Conservation (phyloP, 139 green algal genomes). For the Chlamydomonas schloesseri region DNA sequence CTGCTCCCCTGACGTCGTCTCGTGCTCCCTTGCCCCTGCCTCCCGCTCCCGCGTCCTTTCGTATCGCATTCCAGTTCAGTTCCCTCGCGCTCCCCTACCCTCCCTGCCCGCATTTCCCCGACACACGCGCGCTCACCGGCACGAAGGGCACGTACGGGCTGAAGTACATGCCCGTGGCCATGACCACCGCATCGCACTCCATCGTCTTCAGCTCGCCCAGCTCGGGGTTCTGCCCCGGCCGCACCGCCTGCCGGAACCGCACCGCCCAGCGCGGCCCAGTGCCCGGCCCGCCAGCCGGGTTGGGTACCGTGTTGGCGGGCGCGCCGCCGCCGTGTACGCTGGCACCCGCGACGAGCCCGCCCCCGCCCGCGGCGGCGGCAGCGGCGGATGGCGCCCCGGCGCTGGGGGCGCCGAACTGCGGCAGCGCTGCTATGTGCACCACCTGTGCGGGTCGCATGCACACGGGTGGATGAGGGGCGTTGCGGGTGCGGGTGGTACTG, state of each 20-base stretch:
- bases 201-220: conserved; percentile 25
- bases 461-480: background rate
- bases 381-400: background rate
- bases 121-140: background rate
- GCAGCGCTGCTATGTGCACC: background rate
- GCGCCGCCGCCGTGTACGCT: background rate
- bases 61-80: no score
- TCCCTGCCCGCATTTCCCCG: background rate
- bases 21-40: no score
- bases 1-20: no score
- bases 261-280: background rate
- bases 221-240: background rate
- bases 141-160: conserved; percentile 33
- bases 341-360: no score
- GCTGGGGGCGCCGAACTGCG: no score
- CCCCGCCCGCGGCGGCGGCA: background rate
- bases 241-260: background rate
- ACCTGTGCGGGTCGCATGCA: background rate
- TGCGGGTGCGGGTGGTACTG: background rate
- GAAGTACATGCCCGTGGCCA: conserved; percentile 43
- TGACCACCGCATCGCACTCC: conserved; percentile 37
- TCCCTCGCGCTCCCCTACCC: no score
- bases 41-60: no score
- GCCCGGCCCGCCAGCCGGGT: background rate
- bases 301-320: no score